These are phyloP conservation scores for Chaetomium cochliodes DNA, from an alignment of 495 filamentous ascomycete species.

Conservation along the genomic window DNA sequence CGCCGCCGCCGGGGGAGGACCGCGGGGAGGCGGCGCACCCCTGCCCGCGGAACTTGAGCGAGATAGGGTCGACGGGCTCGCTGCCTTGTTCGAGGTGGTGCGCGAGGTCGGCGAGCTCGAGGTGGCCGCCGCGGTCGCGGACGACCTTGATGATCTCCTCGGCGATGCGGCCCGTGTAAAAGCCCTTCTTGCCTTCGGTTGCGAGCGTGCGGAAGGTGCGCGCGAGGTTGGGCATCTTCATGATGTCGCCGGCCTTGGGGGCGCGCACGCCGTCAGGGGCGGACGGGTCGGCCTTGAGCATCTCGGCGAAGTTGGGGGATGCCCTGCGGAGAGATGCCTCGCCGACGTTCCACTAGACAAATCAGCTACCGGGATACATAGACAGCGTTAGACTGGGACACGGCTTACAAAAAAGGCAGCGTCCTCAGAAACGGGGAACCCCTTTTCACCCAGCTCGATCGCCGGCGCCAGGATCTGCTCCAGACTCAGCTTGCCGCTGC, in stretches of 20 bases:
- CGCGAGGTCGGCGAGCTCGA: conserved; percentile 76
- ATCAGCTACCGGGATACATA: neutral
- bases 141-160: conserved; percentile 76
- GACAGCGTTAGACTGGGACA: neutral
- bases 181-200: conserved; percentile 79
- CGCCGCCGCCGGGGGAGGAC: conserved; percentile 8
- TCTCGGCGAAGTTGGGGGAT: conserved; percentile 80
- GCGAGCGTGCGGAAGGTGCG: conserved; percentile 79
- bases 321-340: conserved; percentile 62
- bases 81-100: conserved; percentile 70
- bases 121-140: conserved; percentile 69
- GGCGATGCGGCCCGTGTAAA: conserved; percentile 84
- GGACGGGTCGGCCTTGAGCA: conserved; percentile 71
- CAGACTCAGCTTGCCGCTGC: conserved; percentile 78
- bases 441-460: conserved; percentile 82
- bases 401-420: conserved; percentile 65
- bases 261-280: conserved; percentile 63
- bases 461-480: conserved; percentile 79
- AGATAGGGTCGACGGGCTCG: conserved; percentile 79
- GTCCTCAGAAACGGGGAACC: conserved; percentile 84
- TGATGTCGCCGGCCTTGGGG: conserved; percentile 80
- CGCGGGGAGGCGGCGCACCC: conserved; percentile 38
- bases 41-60: conserved; percentile 71
- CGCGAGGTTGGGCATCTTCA: conserved; percentile 80
- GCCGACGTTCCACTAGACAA: conserved; percentile 61